Evolutionary conservation across 768 basidiomycete genomes (phyloP), one percentile per base, ranked within the genome.

Genomic region (Kondoa subrosea): DNA sequence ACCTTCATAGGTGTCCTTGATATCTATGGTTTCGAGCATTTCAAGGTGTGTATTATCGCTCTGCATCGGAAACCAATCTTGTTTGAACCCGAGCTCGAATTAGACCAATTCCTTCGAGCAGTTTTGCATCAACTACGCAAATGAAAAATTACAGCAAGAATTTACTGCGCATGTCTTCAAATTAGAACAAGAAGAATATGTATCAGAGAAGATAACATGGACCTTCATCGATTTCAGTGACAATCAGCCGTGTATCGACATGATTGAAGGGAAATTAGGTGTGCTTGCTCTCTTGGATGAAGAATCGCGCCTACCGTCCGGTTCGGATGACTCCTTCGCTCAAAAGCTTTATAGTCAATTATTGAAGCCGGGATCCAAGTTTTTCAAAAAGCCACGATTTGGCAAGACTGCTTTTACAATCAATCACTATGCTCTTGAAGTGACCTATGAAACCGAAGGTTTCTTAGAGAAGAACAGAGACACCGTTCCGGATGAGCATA

Each of bases 61-160:
- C 95, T 97, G 78, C 92, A 96, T 89, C 97, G 97, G 81, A 97
- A 97, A 74, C 95, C 93, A 0, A 95, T 97, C 76, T 95, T 99
- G 61, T 91, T 91, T 84, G 91, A 97, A 81, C 85, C 97, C 57
- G 95, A 99, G 76, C 95, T 97, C 80, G 95, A 97, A 76, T 21
- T 73, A 77, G 72, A 73, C 71, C 77, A 80, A 80, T 75, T 78
- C 78, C 27, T 79, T 80, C 66, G 80, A 99, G 78, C 95, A 99
- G 79, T 99, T 99, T 79, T 96, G 92, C 77, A 99, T 99, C 80
- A 99, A 99, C 76, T 99, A 97, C 76, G 95, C 95, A 27, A 99
- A 99, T 75, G 95, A 92, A 77, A 91, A 92, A 78, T 78, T 97
- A 59, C 95, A 99, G 74, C 95, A 97, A 78, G 92, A 96, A 89